Evolutionary conservation across 768 basidiomycete species (phyloP).

Genomic region (Cystobasidium onofrii): DNA sequence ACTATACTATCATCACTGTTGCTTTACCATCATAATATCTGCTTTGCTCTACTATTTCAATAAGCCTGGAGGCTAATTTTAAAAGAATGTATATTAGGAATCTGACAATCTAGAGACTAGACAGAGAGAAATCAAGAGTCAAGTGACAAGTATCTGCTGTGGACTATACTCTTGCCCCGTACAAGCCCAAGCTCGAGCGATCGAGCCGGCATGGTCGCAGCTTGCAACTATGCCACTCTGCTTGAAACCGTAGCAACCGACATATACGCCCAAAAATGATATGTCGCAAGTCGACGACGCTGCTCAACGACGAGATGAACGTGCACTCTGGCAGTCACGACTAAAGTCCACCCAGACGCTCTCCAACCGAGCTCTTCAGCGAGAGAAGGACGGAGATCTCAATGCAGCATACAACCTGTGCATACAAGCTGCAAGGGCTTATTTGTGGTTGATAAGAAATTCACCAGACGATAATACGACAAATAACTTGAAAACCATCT

Average conservation of each 20-base stretch:
- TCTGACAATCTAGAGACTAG: too few species aligned
- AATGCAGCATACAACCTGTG: conserved; percentile 6
- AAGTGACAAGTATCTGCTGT: too few species aligned
- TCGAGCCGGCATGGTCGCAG: not conserved
- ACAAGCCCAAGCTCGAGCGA: not conserved
- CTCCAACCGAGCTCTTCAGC: conserved; percentile 14
- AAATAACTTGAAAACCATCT: conserved; percentile 12
- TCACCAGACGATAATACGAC: not conserved
- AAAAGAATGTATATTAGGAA: too few species aligned
- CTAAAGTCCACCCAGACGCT: not conserved
- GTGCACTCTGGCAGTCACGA: conserved; percentile 10
- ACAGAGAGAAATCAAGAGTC: too few species aligned
- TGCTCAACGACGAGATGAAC: not conserved
- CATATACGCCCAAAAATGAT: not conserved
- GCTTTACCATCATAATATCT: too few species aligned
- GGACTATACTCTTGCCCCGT: too few species aligned
- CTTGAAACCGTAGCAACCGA: not conserved
- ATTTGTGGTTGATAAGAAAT: conserved; percentile 20
- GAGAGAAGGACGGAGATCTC: conserved; percentile 13
- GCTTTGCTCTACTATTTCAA: too few species aligned
- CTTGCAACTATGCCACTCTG: not conserved
- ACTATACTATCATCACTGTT: too few species aligned
- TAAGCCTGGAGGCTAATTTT: too few species aligned
- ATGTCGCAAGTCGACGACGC: conserved; percentile 1
- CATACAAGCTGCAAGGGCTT: conserved; percentile 24